These are phyloP conservation scores for Sugiyamaella neomexicana DNA, from an alignment of 1,139 yeast genomes.

Conservation along the genomic window DNA sequence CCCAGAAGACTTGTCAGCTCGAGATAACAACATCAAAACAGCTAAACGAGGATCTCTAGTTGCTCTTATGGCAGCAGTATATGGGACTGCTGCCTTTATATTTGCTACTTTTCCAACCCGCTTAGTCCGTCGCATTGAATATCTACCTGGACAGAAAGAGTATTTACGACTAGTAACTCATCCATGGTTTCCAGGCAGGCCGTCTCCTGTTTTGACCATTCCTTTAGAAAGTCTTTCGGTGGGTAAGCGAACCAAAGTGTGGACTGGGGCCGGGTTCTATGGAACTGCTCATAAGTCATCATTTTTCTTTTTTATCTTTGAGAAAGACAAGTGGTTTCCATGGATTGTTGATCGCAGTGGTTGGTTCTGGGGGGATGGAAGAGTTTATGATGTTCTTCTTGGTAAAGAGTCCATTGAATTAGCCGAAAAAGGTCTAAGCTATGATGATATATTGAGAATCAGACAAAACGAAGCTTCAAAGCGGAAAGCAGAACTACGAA, in stretches of 20 bases:
- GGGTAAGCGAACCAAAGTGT: conserved; percentile 64
- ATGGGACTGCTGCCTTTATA: conserved; percentile 45
- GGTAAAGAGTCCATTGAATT: conserved; percentile 75
- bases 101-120: conserved; percentile 62
- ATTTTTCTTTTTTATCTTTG: conserved; percentile 72
- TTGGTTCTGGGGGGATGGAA: conserved; percentile 89
- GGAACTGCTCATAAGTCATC: conserved; percentile 77
- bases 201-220: conserved; percentile 72
- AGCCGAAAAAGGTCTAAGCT: conserved; percentile 74
- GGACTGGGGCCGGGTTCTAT: conserved; percentile 85
- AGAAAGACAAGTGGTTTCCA: conserved; percentile 54
- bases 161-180: conserved; percentile 68
- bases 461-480: conserved; percentile 35
- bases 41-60: conserved; percentile 46
- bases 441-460: conserved; percentile 50
- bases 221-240: conserved; percentile 59
- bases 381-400: conserved; percentile 75
- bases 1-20: conserved; percentile 42
- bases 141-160: conserved; percentile 56
- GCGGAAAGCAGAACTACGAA: conserved; percentile 39
- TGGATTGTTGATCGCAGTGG: conserved; percentile 86
- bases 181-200: conserved; percentile 70
- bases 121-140: conserved; percentile 73
- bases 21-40: conserved; percentile 42
- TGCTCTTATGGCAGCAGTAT: conserved; percentile 46